Evolutionary conservation across 441 rosid species (phyloP), one percentile per base, ranked within the genome.

Genomic region (Gossypium lobatum): DNA sequence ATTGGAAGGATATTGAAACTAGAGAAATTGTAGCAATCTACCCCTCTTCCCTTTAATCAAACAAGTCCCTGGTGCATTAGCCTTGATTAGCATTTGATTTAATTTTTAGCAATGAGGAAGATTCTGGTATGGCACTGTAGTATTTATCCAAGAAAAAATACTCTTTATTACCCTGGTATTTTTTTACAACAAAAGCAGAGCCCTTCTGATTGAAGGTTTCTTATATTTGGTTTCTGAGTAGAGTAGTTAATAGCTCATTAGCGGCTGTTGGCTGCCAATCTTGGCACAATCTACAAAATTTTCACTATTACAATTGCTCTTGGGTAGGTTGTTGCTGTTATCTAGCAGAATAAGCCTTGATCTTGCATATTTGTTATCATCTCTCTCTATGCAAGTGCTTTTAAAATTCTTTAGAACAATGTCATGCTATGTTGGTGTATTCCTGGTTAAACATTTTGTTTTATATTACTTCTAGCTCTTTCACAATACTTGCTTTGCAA

Each of bases 371-470:
- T 50, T 67, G 50, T 50, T 67, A 25, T 4, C 62, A 9, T 70
- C 28, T 53, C 25, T 70, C 11, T 28, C 18, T 10, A 31, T 54
- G 6, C 7, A 31, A 31, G 39, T 54, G 34, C 50, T 53, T 70
- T 31, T 18, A 18, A 31, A 69, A 21, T 58, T 46, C 66, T 42
- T 45, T n/a, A n/a, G 55, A 54, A 54, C 13, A 31, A 4, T 10
- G 45, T 16, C 34, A 14, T 54, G 45, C 73, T 70, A 31, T 18
- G 11, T 18, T 34, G 63, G 17, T 54, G 25, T 18, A 10, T 70
- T 70, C 63, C 48, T 70, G 16, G 20, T 58, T 20, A 72, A 72
- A 21, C 13, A 45, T 25, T 75, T 13, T 52, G 26, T 70, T 70
- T 6, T 55, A 55, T 54, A 4, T 31, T 58, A 64, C 25, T 71